Evolutionary conservation across 179 eudicot species (phyloP).

Genomic region (Actinidia arguta): DNA sequence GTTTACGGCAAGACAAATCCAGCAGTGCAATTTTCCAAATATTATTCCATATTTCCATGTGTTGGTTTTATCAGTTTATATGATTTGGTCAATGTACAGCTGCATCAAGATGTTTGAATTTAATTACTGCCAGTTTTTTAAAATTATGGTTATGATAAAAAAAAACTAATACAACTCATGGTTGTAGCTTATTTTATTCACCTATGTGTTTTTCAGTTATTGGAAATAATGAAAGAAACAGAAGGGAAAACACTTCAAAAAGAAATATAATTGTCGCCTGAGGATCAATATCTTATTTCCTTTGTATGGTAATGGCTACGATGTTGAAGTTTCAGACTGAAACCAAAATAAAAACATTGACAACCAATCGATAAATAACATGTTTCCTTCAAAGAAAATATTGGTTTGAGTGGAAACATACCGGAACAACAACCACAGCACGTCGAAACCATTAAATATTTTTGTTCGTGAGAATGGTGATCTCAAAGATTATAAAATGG

Average conservation of each 20-base stretch:
- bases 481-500: too few relatives aligned
- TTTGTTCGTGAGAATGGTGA: too few relatives aligned
- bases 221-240: too few relatives aligned
- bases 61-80: neutral
- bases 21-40: conserved; percentile 57
- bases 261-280: neutral
- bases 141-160: neutral
- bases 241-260: too few relatives aligned
- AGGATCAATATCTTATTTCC: neutral
- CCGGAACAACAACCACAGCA: too few relatives aligned
- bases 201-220: neutral
- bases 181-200: neutral
- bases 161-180: neutral
- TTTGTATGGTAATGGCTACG: neutral
- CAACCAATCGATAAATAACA: too few relatives aligned
- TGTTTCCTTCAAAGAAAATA: too few relatives aligned
- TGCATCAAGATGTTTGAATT: neutral
- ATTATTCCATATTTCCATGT: neutral
- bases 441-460: too few relatives aligned
- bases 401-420: too few relatives aligned
- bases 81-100: neutral
- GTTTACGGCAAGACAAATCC: conserved; percentile 68
- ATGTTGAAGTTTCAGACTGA: neutral
- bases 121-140: neutral
- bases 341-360: too few relatives aligned